phyloP scores from a whole-genome alignment of 2,329 filamentous ascomycete species.

The Fusarium sterilihyphosum region DNA sequence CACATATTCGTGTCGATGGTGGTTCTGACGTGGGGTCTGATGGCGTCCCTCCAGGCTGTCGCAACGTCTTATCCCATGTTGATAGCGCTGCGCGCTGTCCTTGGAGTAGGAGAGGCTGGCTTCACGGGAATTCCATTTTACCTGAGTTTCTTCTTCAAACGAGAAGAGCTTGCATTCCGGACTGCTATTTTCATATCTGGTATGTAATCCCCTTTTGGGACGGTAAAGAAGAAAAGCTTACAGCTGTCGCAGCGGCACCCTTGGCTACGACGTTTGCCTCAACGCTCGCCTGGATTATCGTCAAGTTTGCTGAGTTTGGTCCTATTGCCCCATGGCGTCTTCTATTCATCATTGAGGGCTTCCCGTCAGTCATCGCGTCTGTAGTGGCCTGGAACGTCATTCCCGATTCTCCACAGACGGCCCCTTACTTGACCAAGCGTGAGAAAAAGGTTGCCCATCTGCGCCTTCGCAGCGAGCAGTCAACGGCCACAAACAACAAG shows the following conservation, averaged over 20 bases:
- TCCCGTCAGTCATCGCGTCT: slow-evolving; percentile 81
- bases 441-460: slow-evolving; percentile 76
- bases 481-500: slow-evolving; percentile 28
- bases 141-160: slow-evolving; percentile 71
- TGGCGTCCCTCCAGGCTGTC: slow-evolving; percentile 77
- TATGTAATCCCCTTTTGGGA: slow-evolving; percentile 41
- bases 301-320: slow-evolving; percentile 70
- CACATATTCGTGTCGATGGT: slow-evolving; percentile 68
- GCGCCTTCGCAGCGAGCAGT: slow-evolving; percentile 67
- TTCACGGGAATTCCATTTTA: slow-evolving; percentile 73
- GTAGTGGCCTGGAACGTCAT: slow-evolving; percentile 79
- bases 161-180: slow-evolving; percentile 81
- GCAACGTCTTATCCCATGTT: slow-evolving; percentile 71
- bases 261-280: slow-evolving; percentile 84
- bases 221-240: slow-evolving; percentile 7
- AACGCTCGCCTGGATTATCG: slow-evolving; percentile 80
- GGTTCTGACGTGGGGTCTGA: slow-evolving; percentile 81
- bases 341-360: slow-evolving; percentile 85
- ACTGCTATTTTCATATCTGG: slow-evolving; percentile 88
- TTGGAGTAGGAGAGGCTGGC: slow-evolving; percentile 73
- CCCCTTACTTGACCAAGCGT: slow-evolving; percentile 68
- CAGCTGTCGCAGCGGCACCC: slow-evolving; percentile 74
- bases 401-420: slow-evolving; percentile 78
- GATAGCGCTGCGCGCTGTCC: slow-evolving; percentile 63
- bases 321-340: slow-evolving; percentile 87